Evolutionary conservation across 1,139 yeast species (phyloP), one percentile per base, ranked within the genome.

Genomic region (Candida tropicalis): DNA sequence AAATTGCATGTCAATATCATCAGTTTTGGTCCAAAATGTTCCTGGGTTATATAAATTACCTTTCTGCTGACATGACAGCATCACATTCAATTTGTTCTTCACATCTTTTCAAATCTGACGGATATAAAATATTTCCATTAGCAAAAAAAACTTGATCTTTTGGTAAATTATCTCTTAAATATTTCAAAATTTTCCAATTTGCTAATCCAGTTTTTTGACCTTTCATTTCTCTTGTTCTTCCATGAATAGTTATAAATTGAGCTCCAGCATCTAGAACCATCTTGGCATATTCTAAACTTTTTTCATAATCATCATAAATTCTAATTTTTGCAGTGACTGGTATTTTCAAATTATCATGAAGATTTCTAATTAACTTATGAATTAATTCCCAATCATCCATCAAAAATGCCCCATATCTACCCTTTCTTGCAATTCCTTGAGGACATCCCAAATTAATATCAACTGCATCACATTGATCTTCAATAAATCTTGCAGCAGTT

Each of bases 341-440:
- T 5, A 90, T 71, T 32, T 81, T 79, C 44, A 93, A 73, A 55
- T 88, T 82, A 2, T 73, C 77, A 63, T 90, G 96, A 45, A 91
- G 68, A 16, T 72, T 86, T 51, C 73, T 78, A 52, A 95, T 91
- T 45, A 95, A 71, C 39, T 71, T 76, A 54, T 81, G 76, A 20
- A 95, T 82, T 48, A 91, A 69, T 35, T 81, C 89, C 99, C 99
- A 93, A 59, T 95, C 97, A 46, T 95, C 99, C 97, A 91, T 93
- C 42, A 95, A 68, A 56, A 90, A 95, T 0, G 99, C 84, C 0
- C 99, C 99, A 60, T 95, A 95, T 53, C 87, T 85, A 0, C 99
- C 99, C 62, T 89, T 87, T 50, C 78, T 79, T 0, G 99, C 99
- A 48, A 95, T 95, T 1, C 97, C 97, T 65, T 95, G 99, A 0